phyloP scores from a whole-genome alignment of 176 grass and related monocot genomes.

The Carex pumila region DNA sequence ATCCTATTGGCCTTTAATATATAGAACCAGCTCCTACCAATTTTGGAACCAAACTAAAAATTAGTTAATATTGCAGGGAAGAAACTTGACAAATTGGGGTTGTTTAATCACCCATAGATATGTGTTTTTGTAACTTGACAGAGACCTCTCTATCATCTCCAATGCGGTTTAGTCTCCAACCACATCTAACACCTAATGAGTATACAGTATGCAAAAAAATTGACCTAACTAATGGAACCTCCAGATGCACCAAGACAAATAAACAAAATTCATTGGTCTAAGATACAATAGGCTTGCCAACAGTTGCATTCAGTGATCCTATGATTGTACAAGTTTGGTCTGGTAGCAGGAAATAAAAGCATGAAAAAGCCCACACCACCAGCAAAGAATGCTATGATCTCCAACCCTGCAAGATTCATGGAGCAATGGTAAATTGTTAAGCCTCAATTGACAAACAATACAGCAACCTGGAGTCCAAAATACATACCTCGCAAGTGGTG shows the following conservation, averaged over 20 bases:
- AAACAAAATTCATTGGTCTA: constrained; percentile 34
- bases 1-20: no score
- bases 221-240: constrained; percentile 7
- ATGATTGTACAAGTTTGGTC: constrained; percentile 46
- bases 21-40: no score
- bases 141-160: background rate
- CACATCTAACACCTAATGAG: background rate
- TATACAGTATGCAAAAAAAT: background rate
- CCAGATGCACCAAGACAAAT: background rate
- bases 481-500: constrained; percentile 45
- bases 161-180: background rate
- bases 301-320: constrained; percentile 50
- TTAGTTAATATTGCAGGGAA: background rate
- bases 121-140: background rate
- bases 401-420: constrained; percentile 44
- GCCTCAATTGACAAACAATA: background rate
- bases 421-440: background rate
- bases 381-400: constrained; percentile 47
- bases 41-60: no score
- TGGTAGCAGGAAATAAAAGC: constrained; percentile 63
- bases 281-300: constrained; percentile 71
- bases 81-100: background rate
- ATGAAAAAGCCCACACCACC: constrained; percentile 51
- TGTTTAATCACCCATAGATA: background rate
- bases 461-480: background rate